Conservation (phyloP, 768 basidiomycete species). For the Strobilomyces echinocephalus region DNA sequence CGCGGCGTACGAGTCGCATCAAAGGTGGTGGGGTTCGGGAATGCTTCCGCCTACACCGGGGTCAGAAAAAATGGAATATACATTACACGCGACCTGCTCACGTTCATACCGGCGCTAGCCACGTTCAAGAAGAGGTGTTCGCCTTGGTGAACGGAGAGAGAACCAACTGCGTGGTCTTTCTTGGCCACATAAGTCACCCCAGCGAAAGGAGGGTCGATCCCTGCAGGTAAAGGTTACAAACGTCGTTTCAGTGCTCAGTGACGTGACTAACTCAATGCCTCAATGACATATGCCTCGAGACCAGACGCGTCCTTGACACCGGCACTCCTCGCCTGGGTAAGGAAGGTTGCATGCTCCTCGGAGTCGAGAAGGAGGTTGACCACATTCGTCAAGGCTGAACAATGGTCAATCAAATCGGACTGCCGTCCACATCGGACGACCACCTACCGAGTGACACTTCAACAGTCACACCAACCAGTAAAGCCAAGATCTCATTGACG, state of each 20-base stretch:
- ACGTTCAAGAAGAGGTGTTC: slow-evolving; percentile 63
- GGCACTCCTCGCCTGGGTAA: slow-evolving; percentile 27
- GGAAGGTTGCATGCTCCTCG: slow-evolving; percentile 37
- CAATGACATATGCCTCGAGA: slow-evolving; percentile 56
- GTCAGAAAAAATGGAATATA: neutral
- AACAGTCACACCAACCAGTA: slow-evolving; percentile 62
- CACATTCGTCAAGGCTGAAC: slow-evolving; percentile 57
- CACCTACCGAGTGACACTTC: slow-evolving; percentile 63
- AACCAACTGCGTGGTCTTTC: slow-evolving; percentile 42
- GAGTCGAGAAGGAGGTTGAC: slow-evolving; percentile 61
- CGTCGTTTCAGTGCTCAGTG: neutral
- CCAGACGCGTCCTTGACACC: slow-evolving; percentile 34
- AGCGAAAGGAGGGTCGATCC: slow-evolving; percentile 67
- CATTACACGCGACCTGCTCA: slow-evolving; percentile 31
- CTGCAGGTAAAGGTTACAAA: slow-evolving; percentile 32
- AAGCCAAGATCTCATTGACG: slow-evolving; percentile 64
- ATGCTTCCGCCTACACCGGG: slow-evolving; percentile 42
- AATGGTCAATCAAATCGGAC: neutral
- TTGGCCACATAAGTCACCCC: slow-evolving; percentile 59
- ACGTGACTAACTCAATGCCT: slow-evolving; percentile 59
- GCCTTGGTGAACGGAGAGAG: slow-evolving; percentile 39
- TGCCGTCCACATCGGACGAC: neutral
- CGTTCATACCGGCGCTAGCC: slow-evolving; percentile 50
- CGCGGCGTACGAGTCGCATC: slow-evolving; percentile 40
- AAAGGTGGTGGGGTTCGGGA: slow-evolving; percentile 43